These are phyloP conservation scores for Colletotrichum higginsianum DNA, from an alignment of 2,329 filamentous ascomycete genomes.

Conservation along the genomic window DNA sequence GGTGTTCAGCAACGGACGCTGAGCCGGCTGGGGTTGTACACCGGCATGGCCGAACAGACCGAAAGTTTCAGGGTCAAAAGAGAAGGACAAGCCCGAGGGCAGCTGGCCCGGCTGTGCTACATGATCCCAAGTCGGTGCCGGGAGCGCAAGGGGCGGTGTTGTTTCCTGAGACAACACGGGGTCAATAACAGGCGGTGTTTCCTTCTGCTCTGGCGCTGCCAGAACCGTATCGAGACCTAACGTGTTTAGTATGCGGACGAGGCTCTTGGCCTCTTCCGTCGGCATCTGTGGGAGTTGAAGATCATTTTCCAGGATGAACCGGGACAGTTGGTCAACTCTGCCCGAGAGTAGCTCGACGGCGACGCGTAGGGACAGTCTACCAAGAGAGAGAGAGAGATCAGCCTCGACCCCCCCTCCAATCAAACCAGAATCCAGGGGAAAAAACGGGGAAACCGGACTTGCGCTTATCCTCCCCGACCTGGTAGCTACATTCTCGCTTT, in stretches of 20 bases:
- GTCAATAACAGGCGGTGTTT: not conserved
- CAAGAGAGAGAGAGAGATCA: not conserved
- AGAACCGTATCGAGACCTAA: conserved; percentile 15
- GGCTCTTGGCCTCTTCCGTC: conserved; percentile 41
- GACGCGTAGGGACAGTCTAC: conserved; percentile 30
- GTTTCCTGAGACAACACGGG: not conserved
- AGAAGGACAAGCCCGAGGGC: not conserved
- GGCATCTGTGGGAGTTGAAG: conserved; percentile 55
- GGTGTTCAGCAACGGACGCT: not conserved
- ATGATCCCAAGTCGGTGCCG: not conserved
- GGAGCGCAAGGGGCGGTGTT: not conserved
- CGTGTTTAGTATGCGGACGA: conserved; percentile 24
- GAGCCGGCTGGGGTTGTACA: not conserved
- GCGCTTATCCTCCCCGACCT: conserved; percentile 34
- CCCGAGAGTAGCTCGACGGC: conserved; percentile 28
- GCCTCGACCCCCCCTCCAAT: not conserved
- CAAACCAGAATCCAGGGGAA: not conserved
- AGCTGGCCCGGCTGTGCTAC: not conserved
- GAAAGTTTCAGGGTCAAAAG: conserved; percentile 4
- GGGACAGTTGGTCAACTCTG: conserved; percentile 45
- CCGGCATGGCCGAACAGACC: not conserved
- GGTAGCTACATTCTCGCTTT: conserved; percentile 22
- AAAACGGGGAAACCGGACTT: conserved; percentile 18
- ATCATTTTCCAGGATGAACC: conserved; percentile 58
- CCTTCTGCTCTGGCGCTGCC: not conserved